A percentile compares a stretch with the other conserved stretches of the same genome.
phyloP scores from a whole-genome alignment of 139 green algal genomes.

The Chlamydomonas asymmetrica region DNA sequence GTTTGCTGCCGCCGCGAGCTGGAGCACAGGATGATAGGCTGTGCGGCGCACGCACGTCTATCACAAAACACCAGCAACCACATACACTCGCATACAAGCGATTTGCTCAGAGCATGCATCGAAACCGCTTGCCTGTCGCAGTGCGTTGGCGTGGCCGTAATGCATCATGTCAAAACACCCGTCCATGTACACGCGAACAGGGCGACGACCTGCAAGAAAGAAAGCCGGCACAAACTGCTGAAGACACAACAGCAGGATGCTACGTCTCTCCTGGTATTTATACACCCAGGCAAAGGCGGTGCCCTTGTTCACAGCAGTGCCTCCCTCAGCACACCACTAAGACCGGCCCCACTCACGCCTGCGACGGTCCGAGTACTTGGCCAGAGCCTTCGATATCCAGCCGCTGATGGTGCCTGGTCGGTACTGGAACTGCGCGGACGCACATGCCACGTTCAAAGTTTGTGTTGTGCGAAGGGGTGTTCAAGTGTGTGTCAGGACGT shows the following conservation, averaged over 20 bases:
- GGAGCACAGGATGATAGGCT: no score
- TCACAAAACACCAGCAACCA: no score
- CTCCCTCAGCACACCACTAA: neutral
- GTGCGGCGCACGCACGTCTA: no score
- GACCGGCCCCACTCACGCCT: constrained; percentile 50
- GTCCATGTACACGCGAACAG: constrained; percentile 97
- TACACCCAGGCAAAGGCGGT: neutral
- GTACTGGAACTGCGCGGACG: constrained; percentile 83
- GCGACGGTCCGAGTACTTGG: constrained; percentile 75
- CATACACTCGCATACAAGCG: no score
- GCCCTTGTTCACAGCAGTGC: neutral
- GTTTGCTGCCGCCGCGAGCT: no score
- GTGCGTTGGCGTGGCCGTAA: constrained; percentile 97
- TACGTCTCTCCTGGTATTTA: neutral
- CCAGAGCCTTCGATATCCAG: constrained; percentile 74
- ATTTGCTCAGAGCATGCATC: no score
- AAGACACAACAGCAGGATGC: no score
- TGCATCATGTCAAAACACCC: constrained; percentile 99
- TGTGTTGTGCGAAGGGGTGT: neutral
- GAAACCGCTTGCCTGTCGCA: no score
- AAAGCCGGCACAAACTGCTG: neutral
- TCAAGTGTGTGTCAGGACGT: neutral
- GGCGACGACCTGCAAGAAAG: constrained; percentile 47
- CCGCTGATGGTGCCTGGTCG: constrained; percentile 84
- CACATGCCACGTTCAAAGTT: neutral